These are phyloP conservation scores for Babesia divergens DNA, from an alignment of 169 alveolate genomes.

Conservation along the genomic window DNA sequence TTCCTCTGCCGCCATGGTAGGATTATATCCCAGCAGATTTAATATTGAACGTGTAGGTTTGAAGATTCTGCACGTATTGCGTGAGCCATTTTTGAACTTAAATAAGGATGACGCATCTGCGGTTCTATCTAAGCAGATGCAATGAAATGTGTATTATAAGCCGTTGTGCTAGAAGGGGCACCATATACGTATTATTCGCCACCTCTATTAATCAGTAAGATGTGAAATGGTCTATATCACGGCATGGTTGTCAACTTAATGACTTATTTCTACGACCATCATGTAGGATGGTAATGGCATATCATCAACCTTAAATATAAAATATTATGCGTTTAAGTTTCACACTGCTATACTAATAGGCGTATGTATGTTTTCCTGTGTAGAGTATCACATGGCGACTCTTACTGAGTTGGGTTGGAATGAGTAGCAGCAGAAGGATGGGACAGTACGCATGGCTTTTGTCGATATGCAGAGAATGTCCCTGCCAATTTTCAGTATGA, in stretches of 20 bases:
- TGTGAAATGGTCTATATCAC: too few species aligned
- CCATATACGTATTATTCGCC: too few species aligned
- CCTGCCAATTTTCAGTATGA: slow-evolving; percentile 50
- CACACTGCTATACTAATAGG: too few species aligned
- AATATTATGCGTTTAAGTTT: too few species aligned
- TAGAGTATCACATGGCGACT: background rate
- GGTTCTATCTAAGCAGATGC: background rate
- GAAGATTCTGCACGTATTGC: slow-evolving; percentile 1
- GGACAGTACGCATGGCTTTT: slow-evolving; percentile 5
- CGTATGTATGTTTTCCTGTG: background rate
- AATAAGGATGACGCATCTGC: background rate
- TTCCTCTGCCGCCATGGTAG: slow-evolving; percentile 44
- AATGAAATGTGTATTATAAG: background rate
- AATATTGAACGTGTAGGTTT: background rate
- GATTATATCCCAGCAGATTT: background rate
- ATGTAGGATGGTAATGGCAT: too few species aligned
- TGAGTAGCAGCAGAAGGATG: slow-evolving; percentile 25
- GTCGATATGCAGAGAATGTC: slow-evolving; percentile 44
- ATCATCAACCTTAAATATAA: too few species aligned
- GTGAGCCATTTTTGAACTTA: slow-evolving; percentile 4
- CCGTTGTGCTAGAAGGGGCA: background rate
- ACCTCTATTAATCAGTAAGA: too few species aligned
- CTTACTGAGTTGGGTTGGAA: background rate
- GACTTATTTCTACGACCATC: too few species aligned
- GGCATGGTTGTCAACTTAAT: too few species aligned